These are phyloP conservation scores for Plasmodium cynomolgi DNA, from an alignment of 169 alveolate genomes.

Conservation along the genomic window DNA sequence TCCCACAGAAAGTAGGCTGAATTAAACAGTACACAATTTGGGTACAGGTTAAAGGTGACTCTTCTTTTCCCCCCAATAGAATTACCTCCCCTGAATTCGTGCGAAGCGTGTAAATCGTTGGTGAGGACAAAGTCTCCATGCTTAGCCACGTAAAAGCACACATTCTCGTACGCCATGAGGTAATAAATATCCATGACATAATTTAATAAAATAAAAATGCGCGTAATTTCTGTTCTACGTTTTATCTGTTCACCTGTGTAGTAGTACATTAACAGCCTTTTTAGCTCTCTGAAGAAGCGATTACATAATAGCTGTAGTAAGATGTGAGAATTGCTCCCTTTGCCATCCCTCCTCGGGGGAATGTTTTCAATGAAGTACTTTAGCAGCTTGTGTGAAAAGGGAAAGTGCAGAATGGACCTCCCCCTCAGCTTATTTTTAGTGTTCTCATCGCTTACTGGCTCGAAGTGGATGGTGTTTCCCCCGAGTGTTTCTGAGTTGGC, in stretches of 20 bases:
- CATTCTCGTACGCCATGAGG: slow-evolving; percentile 32
- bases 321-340: neutral
- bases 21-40: slow-evolving; percentile 34
- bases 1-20: slow-evolving; percentile 41
- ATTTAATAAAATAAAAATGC: slow-evolving; percentile 34
- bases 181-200: slow-evolving; percentile 57
- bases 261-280: slow-evolving; percentile 6
- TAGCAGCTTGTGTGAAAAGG: slow-evolving; percentile 43
- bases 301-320: slow-evolving; percentile 16
- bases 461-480: neutral
- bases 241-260: slow-evolving; percentile 13
- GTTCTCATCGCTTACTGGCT: neutral
- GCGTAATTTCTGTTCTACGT: neutral
- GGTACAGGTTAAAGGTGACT: slow-evolving; percentile 41
- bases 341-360: neutral
- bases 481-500: neutral
- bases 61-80: neutral
- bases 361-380: slow-evolving; percentile 47
- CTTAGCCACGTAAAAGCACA: neutral
- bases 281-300: slow-evolving; percentile 8
- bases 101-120: neutral
- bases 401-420: slow-evolving; percentile 37
- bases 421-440: neutral
- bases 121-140: slow-evolving; percentile 5
- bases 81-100: neutral